Evolutionary conservation across 2,329 filamentous ascomycete genomes (phyloP).

Genomic region (Apiospora malaysiana): DNA sequence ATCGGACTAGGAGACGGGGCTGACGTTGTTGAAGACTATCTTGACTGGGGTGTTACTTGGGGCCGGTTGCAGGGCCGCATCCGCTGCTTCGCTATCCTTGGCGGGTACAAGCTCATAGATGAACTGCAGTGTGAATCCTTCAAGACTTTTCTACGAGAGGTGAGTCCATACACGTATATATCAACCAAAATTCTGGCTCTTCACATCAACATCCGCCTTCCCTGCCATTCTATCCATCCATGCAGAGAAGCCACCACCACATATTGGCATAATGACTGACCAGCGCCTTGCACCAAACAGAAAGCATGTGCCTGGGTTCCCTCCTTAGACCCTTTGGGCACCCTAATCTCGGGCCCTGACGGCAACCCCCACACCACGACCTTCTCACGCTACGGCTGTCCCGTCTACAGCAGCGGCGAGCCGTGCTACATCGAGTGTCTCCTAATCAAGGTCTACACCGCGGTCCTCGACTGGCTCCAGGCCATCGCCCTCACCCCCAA

Average conservation of each 20-base stretch:
- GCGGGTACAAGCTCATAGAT: slow-evolving; percentile 48
- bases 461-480: slow-evolving; percentile 67
- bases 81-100: slow-evolving; percentile 56
- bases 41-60: slow-evolving; percentile 63
- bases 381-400: slow-evolving; percentile 62
- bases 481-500: slow-evolving; percentile 51
- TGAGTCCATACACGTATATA: slow-evolving; percentile 37
- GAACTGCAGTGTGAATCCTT: slow-evolving; percentile 52
- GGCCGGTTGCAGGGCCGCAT: slow-evolving; percentile 48
- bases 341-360: slow-evolving; percentile 57
- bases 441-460: slow-evolving; percentile 59
- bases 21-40: slow-evolving; percentile 60
- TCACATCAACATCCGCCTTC: background rate
- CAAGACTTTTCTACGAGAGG: slow-evolving; percentile 57
- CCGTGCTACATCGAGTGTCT: slow-evolving; percentile 64
- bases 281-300: slow-evolving; percentile 40
- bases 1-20: slow-evolving; percentile 74
- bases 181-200: slow-evolving; percentile 1
- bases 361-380: slow-evolving; percentile 49
- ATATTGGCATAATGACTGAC: background rate
- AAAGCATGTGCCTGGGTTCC: slow-evolving; percentile 66
- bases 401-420: slow-evolving; percentile 73
- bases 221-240: background rate
- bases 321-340: slow-evolving; percentile 57
- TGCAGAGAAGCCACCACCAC: background rate